Evolutionary conservation across 140 eudicot species (phyloP).

Genomic region (Cichorium intybus): DNA sequence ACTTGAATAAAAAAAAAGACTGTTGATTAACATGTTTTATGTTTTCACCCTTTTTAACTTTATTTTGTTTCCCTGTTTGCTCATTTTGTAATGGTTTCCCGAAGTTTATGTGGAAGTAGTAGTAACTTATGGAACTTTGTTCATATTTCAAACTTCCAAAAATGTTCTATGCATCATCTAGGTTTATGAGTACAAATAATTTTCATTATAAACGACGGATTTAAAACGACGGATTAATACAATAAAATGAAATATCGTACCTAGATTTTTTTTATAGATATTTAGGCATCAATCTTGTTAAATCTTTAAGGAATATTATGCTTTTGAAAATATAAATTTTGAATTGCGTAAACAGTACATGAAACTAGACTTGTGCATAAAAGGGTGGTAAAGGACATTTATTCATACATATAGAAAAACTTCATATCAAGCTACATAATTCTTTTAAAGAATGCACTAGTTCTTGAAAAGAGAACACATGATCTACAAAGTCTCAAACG

Average conservation of each 20-base stretch:
- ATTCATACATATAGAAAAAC: not conserved
- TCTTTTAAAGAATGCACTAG: not conserved
- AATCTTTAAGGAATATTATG: not conserved
- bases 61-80: constrained; percentile 7
- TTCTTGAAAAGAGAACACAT: not conserved
- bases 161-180: not conserved
- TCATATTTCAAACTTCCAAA: constrained; percentile 7
- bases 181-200: not conserved
- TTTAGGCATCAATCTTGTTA: too few species aligned
- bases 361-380: too few species aligned
- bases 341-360: too few species aligned
- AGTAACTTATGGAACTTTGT: constrained; percentile 8
- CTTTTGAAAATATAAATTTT: not conserved
- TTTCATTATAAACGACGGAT: not conserved
- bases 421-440: not conserved
- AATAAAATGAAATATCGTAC: not conserved
- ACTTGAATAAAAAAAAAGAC: constrained; percentile 27
- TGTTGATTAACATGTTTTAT: constrained; percentile 10
- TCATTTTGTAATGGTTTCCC: not conserved
- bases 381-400: not conserved
- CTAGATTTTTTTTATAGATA: not conserved
- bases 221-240: not conserved
- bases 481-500: not conserved
- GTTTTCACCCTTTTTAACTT: constrained; percentile 16
- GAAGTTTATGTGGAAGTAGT: constrained; percentile 6